Percentiles rank a stretch among this genome's conserved stretches.
These are phyloP conservation scores for Mycena vitilis DNA, from an alignment of 768 basidiomycete species.

Conservation along the genomic window DNA sequence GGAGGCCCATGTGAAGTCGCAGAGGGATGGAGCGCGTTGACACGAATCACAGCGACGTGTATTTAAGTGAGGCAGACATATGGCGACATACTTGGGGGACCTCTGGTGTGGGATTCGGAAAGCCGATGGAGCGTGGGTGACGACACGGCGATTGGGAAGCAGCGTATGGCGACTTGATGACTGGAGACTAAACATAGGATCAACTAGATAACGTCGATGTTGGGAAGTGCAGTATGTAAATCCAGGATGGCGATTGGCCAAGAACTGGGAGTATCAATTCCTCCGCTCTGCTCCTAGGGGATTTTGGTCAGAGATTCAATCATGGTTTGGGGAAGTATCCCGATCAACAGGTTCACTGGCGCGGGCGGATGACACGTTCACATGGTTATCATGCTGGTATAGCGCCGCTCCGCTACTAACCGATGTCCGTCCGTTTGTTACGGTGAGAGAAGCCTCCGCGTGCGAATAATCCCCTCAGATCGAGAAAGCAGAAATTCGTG, in stretches of 20 bases:
- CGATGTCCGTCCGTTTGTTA: no score
- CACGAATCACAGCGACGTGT: background rate
- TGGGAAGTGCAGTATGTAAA: no score
- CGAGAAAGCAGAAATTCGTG: background rate
- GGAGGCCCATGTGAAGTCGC: conserved; percentile 26
- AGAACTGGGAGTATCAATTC: no score
- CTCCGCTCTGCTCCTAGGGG: no score
- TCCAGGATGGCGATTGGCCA: no score
- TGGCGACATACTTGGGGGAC: background rate
- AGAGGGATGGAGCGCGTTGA: background rate
- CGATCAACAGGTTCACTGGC: background rate
- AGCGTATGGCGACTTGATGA: conserved; percentile 9
- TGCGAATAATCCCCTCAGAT: background rate
- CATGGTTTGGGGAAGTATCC: no score
- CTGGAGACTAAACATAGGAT: conserved; percentile 15
- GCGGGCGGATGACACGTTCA: conserved; percentile 9
- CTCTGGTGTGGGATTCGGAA: background rate
- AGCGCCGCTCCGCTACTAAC: no score
- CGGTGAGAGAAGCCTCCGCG: background rate
- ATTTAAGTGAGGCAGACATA: background rate
- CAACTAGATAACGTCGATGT: background rate
- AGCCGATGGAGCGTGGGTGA: background rate
- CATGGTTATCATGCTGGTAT: background rate
- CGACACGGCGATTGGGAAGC: background rate
- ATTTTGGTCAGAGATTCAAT: no score